Conservation (phyloP, 805 yeast species). For the Candida nonsorbophila region DNA sequence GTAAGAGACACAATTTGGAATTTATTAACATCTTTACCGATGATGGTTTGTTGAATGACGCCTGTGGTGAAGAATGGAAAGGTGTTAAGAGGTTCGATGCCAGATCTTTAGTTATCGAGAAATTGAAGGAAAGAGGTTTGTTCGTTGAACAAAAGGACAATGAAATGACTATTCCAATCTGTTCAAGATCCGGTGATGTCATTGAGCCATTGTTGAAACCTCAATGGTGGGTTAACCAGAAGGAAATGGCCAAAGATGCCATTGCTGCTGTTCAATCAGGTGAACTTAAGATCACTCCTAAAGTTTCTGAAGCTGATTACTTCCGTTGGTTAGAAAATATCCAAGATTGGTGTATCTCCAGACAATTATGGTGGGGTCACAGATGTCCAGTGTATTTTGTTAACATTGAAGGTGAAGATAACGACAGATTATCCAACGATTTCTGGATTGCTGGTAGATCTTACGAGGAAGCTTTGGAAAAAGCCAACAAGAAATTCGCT, state of each 20-base stretch:
- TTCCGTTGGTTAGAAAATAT: conserved; percentile 93
- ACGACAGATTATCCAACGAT: conserved; percentile 55
- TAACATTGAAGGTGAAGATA: conserved; percentile 67
- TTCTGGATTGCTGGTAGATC: conserved; percentile 91
- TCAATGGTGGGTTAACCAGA: conserved; percentile 98
- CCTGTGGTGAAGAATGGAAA: conserved; percentile 82
- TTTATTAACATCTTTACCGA: conserved; percentile 88
- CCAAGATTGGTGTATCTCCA: conserved; percentile 99
- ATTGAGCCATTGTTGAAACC: conserved; percentile 97
- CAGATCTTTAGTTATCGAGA: conserved; percentile 75
- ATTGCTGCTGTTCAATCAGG: conserved; percentile 82
- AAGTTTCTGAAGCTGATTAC: conserved; percentile 87
- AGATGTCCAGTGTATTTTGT: conserved; percentile 95
- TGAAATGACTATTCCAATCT: conserved; percentile 91
- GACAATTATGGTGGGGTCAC: conserved; percentile 94
- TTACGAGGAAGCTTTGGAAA: conserved; percentile 75
- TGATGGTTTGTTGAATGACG: conserved; percentile 83
- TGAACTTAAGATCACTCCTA: conserved; percentile 75
- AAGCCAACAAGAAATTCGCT: conserved; percentile 74
- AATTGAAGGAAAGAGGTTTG: conserved; percentile 59
- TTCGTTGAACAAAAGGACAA: conserved; percentile 84
- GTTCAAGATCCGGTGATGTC: conserved; percentile 95
- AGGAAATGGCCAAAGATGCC: conserved; percentile 83
- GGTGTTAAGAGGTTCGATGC: conserved; percentile 96
- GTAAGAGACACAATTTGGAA: conserved; percentile 88